Evolutionary conservation across 169 alveolate genomes (phyloP).

Genomic region (Babesia sp.): DNA sequence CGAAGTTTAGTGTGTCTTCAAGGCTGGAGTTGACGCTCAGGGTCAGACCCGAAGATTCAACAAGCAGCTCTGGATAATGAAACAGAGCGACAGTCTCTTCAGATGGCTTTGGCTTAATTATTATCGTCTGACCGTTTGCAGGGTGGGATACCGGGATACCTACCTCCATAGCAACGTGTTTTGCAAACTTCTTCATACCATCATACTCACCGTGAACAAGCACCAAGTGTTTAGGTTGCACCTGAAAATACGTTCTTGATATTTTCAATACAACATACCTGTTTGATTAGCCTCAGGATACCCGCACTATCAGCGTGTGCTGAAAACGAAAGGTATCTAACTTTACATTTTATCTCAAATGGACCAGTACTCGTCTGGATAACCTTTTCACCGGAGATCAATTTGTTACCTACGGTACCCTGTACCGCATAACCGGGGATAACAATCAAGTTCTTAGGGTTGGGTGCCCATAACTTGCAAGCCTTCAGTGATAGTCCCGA

Average conservation of each 20-base stretch:
- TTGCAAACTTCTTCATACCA: conserved; percentile 90
- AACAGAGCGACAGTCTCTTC: conserved; percentile 15
- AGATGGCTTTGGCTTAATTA: not conserved
- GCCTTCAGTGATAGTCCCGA: conserved; percentile 95
- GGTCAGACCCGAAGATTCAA: conserved; percentile 30
- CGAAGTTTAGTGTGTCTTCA: conserved; percentile 2
- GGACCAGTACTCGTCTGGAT: conserved; percentile 53
- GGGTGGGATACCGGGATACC: conserved; percentile 62
- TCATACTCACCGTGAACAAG: conserved; percentile 98
- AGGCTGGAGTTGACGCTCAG: not conserved
- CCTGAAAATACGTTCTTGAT: conserved; percentile 19
- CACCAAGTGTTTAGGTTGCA: conserved; percentile 89
- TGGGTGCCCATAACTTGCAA: conserved; percentile 94
- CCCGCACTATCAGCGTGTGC: conserved; percentile 99
- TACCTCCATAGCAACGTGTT: conserved; percentile 53
- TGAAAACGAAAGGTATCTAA: conserved; percentile 93
- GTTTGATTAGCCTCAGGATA: conserved; percentile 85
- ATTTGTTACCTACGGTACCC: conserved; percentile 96
- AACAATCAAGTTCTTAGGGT: conserved; percentile 90
- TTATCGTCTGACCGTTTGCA: conserved; percentile 53
- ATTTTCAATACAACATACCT: conserved; percentile 66
- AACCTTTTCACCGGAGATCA: conserved; percentile 79
- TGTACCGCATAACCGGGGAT: conserved; percentile 98
- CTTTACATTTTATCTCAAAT: conserved; percentile 89
- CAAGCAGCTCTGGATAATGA: conserved; percentile 31